Evolutionary conservation across 139 green algal genomes (phyloP).

Genomic region (Ettlia oleoabundans): DNA sequence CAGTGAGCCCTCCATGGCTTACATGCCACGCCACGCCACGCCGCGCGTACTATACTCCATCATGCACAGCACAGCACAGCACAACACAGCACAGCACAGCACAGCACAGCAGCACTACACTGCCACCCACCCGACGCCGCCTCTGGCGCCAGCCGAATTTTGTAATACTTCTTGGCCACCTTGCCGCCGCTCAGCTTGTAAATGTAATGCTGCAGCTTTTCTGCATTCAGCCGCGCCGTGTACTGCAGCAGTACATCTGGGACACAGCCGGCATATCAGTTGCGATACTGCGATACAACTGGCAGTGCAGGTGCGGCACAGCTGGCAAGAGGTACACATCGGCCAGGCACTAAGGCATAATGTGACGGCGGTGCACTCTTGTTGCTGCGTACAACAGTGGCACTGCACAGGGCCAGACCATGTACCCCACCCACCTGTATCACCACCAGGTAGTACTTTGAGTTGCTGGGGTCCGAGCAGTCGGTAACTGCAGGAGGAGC

Average conservation of each 20-base stretch:
- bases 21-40: too few relatives aligned
- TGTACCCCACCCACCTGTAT: conserved; percentile 65
- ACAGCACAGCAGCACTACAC: not conserved
- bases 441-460: conserved; percentile 85
- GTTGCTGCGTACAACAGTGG: not conserved
- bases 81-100: not conserved
- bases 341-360: too few relatives aligned
- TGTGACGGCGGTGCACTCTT: not conserved
- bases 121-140: conserved; percentile 57
- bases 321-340: too few relatives aligned
- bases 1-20: too few relatives aligned
- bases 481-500: conserved; percentile 26
- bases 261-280: not conserved
- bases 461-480: conserved; percentile 59
- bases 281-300: not conserved
- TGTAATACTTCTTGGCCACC: conserved; percentile 66
- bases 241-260: conserved; percentile 65
- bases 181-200: conserved; percentile 62
- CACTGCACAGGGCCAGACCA: not conserved
- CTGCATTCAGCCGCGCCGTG: conserved; percentile 69
- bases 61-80: not conserved
- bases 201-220: conserved; percentile 82
- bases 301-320: not conserved
- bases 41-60: not conserved
- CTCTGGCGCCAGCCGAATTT: conserved; percentile 82